phyloP scores from a whole-genome alignment of 179 eudicot genomes.

The Camellia oleifera region DNA sequence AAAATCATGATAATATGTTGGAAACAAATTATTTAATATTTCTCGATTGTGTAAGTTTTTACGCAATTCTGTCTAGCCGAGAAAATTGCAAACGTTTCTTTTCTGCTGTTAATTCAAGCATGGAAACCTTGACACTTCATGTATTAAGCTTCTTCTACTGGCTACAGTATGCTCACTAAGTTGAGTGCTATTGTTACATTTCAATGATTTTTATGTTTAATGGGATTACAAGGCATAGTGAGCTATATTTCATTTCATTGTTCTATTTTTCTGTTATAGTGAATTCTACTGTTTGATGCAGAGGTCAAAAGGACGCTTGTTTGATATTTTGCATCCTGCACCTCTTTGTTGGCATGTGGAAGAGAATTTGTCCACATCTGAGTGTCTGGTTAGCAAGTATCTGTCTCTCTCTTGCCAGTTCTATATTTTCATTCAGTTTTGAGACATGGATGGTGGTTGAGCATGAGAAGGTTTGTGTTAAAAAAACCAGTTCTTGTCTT shows the following conservation, averaged over 20 bases:
- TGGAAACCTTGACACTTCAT: too few species aligned
- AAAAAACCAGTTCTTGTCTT: not conserved
- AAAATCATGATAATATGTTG: not conserved
- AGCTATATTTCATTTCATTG: not conserved
- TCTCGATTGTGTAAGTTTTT: not conserved
- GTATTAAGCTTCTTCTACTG: not conserved
- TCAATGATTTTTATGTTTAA: not conserved
- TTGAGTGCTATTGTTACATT: not conserved
- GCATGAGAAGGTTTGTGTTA: constrained; percentile 78
- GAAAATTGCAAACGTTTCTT: not conserved
- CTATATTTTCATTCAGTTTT: constrained; percentile 75
- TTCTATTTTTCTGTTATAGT: not conserved
- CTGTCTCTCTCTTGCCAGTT: constrained; percentile 76
- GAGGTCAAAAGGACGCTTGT: constrained; percentile 86
- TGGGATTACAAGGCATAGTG: not conserved
- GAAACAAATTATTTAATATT: not conserved
- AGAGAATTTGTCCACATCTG: constrained; percentile 49
- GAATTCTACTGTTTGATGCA: constrained; percentile 32
- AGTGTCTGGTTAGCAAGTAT: constrained; percentile 67
- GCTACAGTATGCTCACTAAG: not conserved
- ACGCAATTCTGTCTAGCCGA: not conserved
- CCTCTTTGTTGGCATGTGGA: constrained; percentile 63
- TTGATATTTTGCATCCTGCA: constrained; percentile 72
- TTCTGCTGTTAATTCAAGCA: too few species aligned
- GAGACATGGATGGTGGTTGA: constrained; percentile 96